Conservation (phyloP, 2,329 filamentous ascomycete species). For the Penicillium italicum region DNA sequence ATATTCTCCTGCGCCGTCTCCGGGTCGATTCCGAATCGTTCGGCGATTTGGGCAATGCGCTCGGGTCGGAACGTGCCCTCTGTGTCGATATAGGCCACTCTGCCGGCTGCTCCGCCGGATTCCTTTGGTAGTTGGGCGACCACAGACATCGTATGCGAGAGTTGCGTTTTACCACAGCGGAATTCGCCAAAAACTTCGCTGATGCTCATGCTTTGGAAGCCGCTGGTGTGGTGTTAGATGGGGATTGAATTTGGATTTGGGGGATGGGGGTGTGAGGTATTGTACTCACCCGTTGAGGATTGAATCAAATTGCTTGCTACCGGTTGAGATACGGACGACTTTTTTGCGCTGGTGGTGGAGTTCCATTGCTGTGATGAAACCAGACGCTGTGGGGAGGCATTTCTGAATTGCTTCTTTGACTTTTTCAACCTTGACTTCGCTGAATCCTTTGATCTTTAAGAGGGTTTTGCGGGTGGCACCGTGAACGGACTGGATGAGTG, state of each 20-base stretch:
- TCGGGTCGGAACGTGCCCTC: conserved; percentile 66
- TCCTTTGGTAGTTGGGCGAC: conserved; percentile 56
- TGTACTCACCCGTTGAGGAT: conserved; percentile 58
- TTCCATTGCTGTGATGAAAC: conserved; percentile 65
- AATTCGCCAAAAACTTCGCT: conserved; percentile 51
- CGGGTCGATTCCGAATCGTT: conserved; percentile 60
- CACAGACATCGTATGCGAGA: conserved; percentile 66
- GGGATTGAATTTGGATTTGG: neutral
- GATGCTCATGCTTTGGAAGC: conserved; percentile 68
- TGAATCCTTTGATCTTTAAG: conserved; percentile 66
- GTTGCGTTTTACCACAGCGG: conserved; percentile 64
- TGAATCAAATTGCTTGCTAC: conserved; percentile 65
- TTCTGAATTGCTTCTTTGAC: conserved; percentile 65
- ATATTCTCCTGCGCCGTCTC: conserved; percentile 64
- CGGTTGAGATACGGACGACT: conserved; percentile 63
- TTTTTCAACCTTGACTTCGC: conserved; percentile 67
- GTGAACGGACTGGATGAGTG: conserved; percentile 52
- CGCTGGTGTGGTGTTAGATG: conserved; percentile 40
- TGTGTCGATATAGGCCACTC: conserved; percentile 66
- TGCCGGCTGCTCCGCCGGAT: conserved; percentile 64
- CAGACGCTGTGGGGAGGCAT: conserved; percentile 55
- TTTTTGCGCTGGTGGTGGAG: conserved; percentile 60
- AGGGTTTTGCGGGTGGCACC: conserved; percentile 58
- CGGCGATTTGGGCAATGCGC: conserved; percentile 63
- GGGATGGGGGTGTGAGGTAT: neutral